Evolutionary conservation across 202 grass and related monocot species (phyloP).

Genomic region (Zizania palustris): DNA sequence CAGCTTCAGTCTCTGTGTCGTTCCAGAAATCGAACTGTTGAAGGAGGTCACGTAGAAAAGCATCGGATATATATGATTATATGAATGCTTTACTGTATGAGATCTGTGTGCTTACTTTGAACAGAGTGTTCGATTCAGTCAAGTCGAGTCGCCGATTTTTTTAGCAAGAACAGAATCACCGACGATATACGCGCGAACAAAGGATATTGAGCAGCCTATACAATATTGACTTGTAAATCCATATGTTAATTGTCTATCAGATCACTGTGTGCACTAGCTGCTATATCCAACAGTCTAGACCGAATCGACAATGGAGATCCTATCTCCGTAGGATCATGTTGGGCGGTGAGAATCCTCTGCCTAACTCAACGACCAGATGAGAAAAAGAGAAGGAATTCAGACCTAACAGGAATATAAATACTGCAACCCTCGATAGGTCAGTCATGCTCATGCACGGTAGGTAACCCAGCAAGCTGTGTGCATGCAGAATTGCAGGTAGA

Average conservation of each 20-base stretch:
- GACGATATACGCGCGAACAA: background rate
- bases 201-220: background rate
- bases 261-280: background rate
- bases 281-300: background rate
- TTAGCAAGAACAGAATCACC: background rate
- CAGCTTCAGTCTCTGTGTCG: background rate
- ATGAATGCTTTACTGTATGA: no score
- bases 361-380: background rate
- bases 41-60: background rate
- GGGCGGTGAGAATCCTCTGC: background rate
- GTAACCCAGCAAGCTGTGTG: background rate
- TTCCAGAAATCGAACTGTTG: background rate
- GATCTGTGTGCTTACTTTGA: background rate
- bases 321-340: background rate
- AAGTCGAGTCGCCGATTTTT: background rate
- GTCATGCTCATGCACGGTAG: constrained; percentile 13
- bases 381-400: background rate
- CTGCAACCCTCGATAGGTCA: background rate
- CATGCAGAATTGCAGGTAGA: background rate
- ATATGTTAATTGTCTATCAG: background rate
- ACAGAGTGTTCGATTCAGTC: background rate
- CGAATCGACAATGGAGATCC: background rate
- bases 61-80: background rate
- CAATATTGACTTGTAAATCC: background rate
- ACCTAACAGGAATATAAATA: background rate